phyloP scores from a whole-genome alignment of 257 asterid genomes.

The Ballota nigra region DNA sequence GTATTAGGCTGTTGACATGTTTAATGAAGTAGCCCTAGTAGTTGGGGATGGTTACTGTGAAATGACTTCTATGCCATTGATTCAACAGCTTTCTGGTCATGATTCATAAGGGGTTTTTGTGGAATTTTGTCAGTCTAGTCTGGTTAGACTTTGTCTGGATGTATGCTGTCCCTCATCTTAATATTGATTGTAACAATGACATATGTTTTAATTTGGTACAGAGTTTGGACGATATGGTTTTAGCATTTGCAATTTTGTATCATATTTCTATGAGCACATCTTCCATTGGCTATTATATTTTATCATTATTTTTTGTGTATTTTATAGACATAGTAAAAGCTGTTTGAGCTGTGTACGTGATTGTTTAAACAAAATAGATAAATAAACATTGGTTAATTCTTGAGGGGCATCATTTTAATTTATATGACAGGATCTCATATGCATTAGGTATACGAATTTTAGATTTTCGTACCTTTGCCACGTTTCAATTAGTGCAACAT shows the following conservation, averaged over 20 bases:
- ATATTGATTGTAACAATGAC: constrained; percentile 29
- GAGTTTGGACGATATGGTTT: constrained; percentile 1
- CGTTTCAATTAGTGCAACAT: too few species aligned
- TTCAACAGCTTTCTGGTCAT: neutral
- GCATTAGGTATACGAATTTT: too few species aligned
- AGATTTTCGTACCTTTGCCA: too few species aligned
- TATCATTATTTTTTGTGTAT: neutral
- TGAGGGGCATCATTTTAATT: too few species aligned
- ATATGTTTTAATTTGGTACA: constrained; percentile 20
- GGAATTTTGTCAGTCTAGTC: neutral
- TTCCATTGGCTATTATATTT: neutral
- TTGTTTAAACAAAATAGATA: too few species aligned
- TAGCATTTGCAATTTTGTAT: neutral
- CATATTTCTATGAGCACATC: neutral
- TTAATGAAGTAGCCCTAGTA: constrained; percentile 34
- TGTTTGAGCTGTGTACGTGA: too few species aligned
- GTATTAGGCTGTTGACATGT: constrained; percentile 30
- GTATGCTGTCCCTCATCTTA: constrained; percentile 20
- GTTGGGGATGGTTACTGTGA: constrained; percentile 19
- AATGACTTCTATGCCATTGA: constrained; percentile 22
- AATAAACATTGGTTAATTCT: too few species aligned
- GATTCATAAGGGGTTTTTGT: neutral
- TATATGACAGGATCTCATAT: too few species aligned
- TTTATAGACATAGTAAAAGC: neutral
- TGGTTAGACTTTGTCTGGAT: constrained; percentile 21